Evolutionary conservation across 1,139 yeast species (phyloP), one percentile per base, ranked within the genome.

Genomic region (Nematodospora anomalae): DNA sequence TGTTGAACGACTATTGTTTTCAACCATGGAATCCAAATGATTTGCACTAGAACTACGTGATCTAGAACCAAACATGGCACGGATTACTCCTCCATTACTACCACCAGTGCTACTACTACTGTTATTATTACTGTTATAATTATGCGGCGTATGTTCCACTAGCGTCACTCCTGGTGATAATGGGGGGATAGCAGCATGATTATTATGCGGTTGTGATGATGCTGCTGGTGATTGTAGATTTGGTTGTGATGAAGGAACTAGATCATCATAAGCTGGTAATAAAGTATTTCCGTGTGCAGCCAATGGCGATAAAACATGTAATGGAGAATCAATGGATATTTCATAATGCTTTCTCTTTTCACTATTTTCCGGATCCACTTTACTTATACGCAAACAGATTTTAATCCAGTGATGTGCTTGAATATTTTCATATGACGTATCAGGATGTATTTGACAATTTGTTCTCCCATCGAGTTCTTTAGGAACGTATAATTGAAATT

Each of bases 361-460:
- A 1, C 75, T 69, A 36, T 75, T 74, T 13, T 71, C 77, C 0
- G 80, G 74, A 37, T 82, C 80, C 8, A 69, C 57, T 47, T 76
- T 78, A 10, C 95, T 85, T 20, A 92, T 69, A 35, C 97, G 67
- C 36, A 92, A 62, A 44, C 94, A 83, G 10, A 92, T 76, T 59
- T 90, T 92, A 50, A 92, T 79, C 97, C 97, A 90, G 62, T 92
- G 98, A 51, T 86, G 92, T 6, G 90, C 74, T 58, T 87, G 87
- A 46, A 92, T 86, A 49, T 80, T 79, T 24, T 76, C 77, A 49
- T 74, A 82, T 2, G 88, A 78, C 1, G 96, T 86, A 58, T 90
- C 92, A 2, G 96, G 95, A 52, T 86, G 95, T 30, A 89, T 60
- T 16, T 50, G 49, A 32, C 58, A 60, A 35, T 62, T 55, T 43